Percentiles rank a stretch among this genome's conserved stretches.
Conservation (phyloP, 352 stramenopile species). For the Phytophthora kernoviae region DNA sequence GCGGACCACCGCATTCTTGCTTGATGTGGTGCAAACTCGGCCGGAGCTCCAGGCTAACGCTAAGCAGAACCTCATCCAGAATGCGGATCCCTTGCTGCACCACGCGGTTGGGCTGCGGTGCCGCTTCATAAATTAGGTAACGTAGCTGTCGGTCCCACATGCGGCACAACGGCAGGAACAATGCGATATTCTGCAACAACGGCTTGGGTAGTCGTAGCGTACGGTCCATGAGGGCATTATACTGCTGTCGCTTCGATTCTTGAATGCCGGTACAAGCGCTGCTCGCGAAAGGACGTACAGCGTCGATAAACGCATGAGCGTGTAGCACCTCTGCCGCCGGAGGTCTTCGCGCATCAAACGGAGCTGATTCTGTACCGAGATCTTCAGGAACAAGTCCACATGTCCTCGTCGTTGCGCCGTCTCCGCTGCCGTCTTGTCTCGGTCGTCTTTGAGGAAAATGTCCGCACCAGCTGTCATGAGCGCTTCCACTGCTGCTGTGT, state of each 20-base stretch:
- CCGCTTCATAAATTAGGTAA: constrained; percentile 80
- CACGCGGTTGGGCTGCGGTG: constrained; percentile 74
- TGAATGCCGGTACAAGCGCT: constrained; percentile 42
- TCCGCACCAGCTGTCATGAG: constrained; percentile 82
- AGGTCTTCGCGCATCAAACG: constrained; percentile 79
- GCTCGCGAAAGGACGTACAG: constrained; percentile 70
- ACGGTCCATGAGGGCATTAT: constrained; percentile 63
- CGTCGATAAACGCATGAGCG: constrained; percentile 74
- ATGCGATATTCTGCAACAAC: constrained; percentile 79
- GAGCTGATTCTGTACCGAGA: constrained; percentile 86
- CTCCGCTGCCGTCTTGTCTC: constrained; percentile 85
- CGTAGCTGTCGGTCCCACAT: constrained; percentile 83
- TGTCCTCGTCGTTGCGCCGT: constrained; percentile 82
- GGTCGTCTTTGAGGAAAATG: constrained; percentile 89
- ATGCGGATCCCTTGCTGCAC: constrained; percentile 83
- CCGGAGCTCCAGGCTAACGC: constrained; percentile 68
- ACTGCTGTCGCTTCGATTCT: constrained; percentile 49
- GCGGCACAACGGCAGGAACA: constrained; percentile 73
- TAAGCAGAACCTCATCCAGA: constrained; percentile 83
- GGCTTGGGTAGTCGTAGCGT: constrained; percentile 78
- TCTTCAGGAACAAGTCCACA: constrained; percentile 85
- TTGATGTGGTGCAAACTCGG: constrained; percentile 60
- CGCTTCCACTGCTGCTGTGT: constrained; percentile 78
- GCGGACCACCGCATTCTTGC: constrained; percentile 38
- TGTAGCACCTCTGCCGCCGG: constrained; percentile 68